phyloP scores from a whole-genome alignment of 306 rosid genomes.

The Amphicarpaea edgeworthii region DNA sequence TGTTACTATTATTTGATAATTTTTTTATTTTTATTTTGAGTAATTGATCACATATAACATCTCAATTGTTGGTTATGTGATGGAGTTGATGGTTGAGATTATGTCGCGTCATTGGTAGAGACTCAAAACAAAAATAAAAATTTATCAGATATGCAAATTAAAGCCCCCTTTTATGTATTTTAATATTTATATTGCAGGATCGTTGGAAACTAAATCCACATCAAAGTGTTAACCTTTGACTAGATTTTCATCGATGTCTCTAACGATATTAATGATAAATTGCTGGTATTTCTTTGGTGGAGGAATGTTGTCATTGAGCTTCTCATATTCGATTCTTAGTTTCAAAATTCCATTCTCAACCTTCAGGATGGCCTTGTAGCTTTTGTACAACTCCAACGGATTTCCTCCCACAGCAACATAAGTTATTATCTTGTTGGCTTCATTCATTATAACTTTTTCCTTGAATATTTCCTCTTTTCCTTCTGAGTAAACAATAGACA shows the following conservation, averaged over 20 bases:
- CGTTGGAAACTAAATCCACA: background rate
- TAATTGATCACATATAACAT: no score
- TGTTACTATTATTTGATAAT: no score
- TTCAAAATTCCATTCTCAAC: constrained; percentile 39
- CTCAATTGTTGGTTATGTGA: no score
- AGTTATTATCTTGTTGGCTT: constrained; percentile 35
- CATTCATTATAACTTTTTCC: constrained; percentile 40
- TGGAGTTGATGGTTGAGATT: no score
- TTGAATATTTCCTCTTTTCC: constrained; percentile 44
- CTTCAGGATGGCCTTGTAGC: constrained; percentile 31
- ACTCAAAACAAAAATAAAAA: no score
- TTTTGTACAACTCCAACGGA: constrained; percentile 39
- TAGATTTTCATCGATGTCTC: constrained; percentile 37
- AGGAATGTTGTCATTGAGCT: constrained; percentile 10
- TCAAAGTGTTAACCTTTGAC: constrained; percentile 35
- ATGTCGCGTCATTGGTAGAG: no score
- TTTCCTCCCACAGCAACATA: constrained; percentile 44
- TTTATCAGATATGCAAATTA: no score
- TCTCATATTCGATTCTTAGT: constrained; percentile 45
- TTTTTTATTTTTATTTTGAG: no score
- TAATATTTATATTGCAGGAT: background rate
- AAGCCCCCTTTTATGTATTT: no score
- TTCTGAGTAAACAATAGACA: background rate
- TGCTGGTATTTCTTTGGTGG: constrained; percentile 44
- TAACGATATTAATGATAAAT: constrained; percentile 35